phyloP scores from a whole-genome alignment of 306 rosid genomes.

The Glycyrrhiza uralensis region DNA sequence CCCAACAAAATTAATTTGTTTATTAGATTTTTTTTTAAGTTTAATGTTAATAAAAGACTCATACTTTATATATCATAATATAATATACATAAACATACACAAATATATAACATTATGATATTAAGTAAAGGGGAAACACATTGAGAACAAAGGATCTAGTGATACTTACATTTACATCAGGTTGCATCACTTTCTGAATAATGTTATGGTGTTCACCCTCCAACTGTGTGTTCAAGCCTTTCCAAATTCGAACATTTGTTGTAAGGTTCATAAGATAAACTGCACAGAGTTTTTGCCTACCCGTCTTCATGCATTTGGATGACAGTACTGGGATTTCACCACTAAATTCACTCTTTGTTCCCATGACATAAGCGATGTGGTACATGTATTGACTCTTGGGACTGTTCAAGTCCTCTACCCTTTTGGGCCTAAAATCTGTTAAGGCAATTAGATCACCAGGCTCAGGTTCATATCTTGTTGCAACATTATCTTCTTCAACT shows the following conservation, averaged over 20 bases:
- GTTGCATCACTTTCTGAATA: conserved; percentile 26
- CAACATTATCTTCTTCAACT: neutral
- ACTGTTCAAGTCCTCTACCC: conserved; percentile 28
- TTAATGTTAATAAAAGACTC: too few relatives aligned
- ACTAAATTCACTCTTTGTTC: neutral
- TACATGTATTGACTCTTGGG: conserved; percentile 8
- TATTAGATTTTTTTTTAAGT: too few relatives aligned
- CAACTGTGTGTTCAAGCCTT: conserved; percentile 18
- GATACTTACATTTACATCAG: conserved; percentile 25
- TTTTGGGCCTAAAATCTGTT: conserved; percentile 29
- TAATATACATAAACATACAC: too few relatives aligned
- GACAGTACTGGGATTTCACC: neutral
- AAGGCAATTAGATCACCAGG: conserved; percentile 46
- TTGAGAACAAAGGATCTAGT: neutral
- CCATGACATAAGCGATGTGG: conserved; percentile 27
- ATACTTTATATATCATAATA: too few relatives aligned
- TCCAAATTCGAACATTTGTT: conserved; percentile 26
- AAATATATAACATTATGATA: too few relatives aligned
- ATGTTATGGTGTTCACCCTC: conserved; percentile 9
- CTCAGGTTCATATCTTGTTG: conserved; percentile 26
- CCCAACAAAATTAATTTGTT: too few relatives aligned
- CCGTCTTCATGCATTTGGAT: neutral
- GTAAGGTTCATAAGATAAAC: conserved; percentile 26
- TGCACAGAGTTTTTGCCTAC: neutral
- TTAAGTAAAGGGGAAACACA: neutral